phyloP scores from a whole-genome alignment of 352 stramenopile genomes.

The Elongisporangium anandrum region DNA sequence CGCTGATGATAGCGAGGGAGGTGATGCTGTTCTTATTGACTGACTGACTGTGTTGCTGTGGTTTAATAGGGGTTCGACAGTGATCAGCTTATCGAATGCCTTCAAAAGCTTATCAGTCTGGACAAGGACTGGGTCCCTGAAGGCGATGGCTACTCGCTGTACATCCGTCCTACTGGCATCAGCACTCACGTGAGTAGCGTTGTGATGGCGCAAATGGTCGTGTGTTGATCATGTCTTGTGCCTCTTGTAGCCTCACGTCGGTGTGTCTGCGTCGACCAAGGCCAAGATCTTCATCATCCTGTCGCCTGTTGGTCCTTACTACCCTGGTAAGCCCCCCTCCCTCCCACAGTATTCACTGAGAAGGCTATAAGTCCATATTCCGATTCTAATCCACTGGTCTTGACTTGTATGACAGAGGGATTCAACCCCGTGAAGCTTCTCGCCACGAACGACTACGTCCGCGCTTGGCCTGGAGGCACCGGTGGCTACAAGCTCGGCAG shows the following conservation, averaged over 20 bases:
- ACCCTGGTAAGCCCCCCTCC: constrained; percentile 50
- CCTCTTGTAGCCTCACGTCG: background rate
- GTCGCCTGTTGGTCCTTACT: constrained; percentile 97
- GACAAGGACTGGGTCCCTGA: constrained; percentile 93
- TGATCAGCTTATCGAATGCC: constrained; percentile 88
- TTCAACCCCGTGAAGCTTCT: constrained; percentile 90
- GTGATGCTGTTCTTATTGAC: no score
- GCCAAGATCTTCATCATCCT: constrained; percentile 96
- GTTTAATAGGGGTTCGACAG: constrained; percentile 72
- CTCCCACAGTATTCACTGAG: no score
- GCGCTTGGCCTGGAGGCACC: constrained; percentile 95
- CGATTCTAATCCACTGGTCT: no score
- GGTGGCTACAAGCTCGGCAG: constrained; percentile 92
- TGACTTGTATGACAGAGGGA: constrained; percentile 35
- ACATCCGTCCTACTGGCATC: constrained; percentile 94
- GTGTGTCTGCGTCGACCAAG: constrained; percentile 56
- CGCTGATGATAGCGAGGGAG: no score
- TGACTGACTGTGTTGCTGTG: no score
- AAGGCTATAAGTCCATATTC: no score
- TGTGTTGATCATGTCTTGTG: background rate
- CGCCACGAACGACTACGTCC: constrained; percentile 91
- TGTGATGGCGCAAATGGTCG: constrained; percentile 31
- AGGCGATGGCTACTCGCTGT: constrained; percentile 95
- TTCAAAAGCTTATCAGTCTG: constrained; percentile 75
- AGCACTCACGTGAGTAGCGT: constrained; percentile 90